phyloP scores from a whole-genome alignment of 441 rosid genomes.

The Francoa sonchifolia region DNA sequence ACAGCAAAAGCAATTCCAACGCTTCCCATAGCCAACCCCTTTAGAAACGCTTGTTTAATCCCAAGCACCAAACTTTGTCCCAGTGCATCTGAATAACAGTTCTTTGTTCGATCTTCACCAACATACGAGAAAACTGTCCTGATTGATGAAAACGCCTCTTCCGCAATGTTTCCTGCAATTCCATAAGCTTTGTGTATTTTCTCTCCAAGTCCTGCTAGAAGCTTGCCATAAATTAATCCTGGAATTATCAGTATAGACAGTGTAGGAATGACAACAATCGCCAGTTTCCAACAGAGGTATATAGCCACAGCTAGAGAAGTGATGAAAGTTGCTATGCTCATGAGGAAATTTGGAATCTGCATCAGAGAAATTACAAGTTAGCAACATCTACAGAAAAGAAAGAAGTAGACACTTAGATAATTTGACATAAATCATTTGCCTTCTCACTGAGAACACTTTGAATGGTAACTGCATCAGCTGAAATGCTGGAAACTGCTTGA shows the following conservation, averaged over 20 bases:
- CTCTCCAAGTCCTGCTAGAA: slow-evolving; percentile 7
- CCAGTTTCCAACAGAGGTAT: slow-evolving; percentile 16
- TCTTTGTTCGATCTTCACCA: slow-evolving; percentile 7
- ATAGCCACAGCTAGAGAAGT: slow-evolving; percentile 5
- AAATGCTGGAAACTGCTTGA: slow-evolving; percentile 9
- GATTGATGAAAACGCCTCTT: slow-evolving; percentile 16
- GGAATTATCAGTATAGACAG: slow-evolving; percentile 10
- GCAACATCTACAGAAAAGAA: no score
- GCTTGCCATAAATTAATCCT: slow-evolving; percentile 12
- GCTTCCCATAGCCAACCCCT: slow-evolving; percentile 17
- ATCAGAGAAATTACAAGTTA: background rate
- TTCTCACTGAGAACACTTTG: slow-evolving; percentile 17
- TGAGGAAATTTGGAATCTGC: slow-evolving; percentile 16
- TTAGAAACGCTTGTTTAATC: slow-evolving; percentile 17
- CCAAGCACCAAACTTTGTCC: slow-evolving; percentile 12
- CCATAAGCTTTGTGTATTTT: slow-evolving; percentile 9
- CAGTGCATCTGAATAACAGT: slow-evolving; percentile 7
- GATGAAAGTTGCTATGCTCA: slow-evolving; percentile 11
- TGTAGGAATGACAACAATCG: slow-evolving; percentile 10
- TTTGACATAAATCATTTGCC: background rate
- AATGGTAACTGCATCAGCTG: slow-evolving; percentile 9
- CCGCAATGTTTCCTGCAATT: slow-evolving; percentile 6
- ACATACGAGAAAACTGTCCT: slow-evolving; percentile 18
- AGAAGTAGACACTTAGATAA: background rate
- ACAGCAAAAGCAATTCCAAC: slow-evolving; percentile 10